These are phyloP conservation scores for Clohesyomyces aquaticus DNA, from an alignment of 495 filamentous ascomycete species.

Conservation along the genomic window DNA sequence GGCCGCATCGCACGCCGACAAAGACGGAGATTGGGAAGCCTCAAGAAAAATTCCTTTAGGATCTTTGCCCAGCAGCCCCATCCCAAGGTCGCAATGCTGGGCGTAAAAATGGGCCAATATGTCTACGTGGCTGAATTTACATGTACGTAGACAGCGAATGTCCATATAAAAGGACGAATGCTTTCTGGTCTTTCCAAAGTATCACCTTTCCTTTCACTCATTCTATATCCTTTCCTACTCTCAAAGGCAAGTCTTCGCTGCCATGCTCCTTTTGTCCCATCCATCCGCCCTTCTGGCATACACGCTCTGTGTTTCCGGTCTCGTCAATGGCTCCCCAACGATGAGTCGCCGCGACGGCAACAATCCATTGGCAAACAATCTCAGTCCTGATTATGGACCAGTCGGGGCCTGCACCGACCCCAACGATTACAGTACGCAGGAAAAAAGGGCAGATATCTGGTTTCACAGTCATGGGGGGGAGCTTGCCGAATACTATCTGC, in stretches of 20 bases:
- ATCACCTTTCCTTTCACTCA: neutral
- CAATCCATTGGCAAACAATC: conserved; percentile 1
- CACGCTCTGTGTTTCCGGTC: neutral
- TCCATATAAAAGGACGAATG: conserved; percentile 1
- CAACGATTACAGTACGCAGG: conserved; percentile 3
- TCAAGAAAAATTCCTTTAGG: neutral
- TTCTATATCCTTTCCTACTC: conserved; percentile 1
- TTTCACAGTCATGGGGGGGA: conserved; percentile 7
- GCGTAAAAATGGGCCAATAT: conserved; percentile 1
- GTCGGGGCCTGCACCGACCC: conserved; percentile 1
- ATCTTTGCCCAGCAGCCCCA: neutral
- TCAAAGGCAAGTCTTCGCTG: conserved; percentile 1
- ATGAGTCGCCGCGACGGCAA: neutral
- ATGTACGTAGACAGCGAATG: conserved; percentile 1
- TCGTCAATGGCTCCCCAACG: neutral
- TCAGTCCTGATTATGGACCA: conserved; percentile 1
- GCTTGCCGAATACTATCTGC: conserved; percentile 5
- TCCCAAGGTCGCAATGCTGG: neutral
- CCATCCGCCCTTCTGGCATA: neutral
- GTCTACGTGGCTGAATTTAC: conserved; percentile 1
- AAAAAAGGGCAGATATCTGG: conserved; percentile 6
- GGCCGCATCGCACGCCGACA: neutral
- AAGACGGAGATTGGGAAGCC: neutral
- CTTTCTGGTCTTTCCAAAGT: conserved; percentile 1
- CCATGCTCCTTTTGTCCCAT: neutral